phyloP scores from a whole-genome alignment of 1,284 basidiomycete species.

The Trametes pubescens region DNA sequence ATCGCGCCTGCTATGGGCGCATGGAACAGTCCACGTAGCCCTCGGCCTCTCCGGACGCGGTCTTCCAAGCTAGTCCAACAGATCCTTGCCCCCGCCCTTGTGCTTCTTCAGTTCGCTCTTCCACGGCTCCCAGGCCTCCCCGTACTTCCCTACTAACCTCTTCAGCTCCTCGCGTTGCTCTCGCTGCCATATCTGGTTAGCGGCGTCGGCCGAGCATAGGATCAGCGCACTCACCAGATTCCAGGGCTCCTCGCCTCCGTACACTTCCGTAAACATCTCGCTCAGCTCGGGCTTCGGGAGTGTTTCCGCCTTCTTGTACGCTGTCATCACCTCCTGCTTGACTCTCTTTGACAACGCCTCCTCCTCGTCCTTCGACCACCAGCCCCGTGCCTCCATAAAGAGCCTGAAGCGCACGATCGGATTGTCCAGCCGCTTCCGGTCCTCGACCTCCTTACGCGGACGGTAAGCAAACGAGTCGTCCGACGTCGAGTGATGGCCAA shows the following conservation, averaged over 20 bases:
- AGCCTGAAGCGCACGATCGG: constrained; percentile 86
- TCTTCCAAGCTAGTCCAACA: constrained; percentile 40
- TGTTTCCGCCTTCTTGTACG: constrained; percentile 83
- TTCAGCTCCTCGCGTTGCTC: constrained; percentile 88
- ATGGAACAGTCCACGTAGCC: background rate
- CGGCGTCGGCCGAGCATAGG: background rate
- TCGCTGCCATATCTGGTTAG: constrained; percentile 53
- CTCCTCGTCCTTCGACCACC: constrained; percentile 87
- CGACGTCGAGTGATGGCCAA: constrained; percentile 95
- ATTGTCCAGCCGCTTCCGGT: constrained; percentile 88
- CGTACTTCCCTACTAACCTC: constrained; percentile 84
- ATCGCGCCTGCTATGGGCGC: background rate
- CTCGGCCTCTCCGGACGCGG: constrained; percentile 10
- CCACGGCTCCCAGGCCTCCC: constrained; percentile 86
- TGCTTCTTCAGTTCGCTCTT: constrained; percentile 82
- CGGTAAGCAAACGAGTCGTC: constrained; percentile 95
- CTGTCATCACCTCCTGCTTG: constrained; percentile 77
- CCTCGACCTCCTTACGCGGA: constrained; percentile 85
- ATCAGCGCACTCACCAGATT: constrained; percentile 70
- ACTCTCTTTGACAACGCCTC: constrained; percentile 73
- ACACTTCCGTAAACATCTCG: constrained; percentile 90
- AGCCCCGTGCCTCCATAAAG: constrained; percentile 84
- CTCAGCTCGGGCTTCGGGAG: constrained; percentile 75
- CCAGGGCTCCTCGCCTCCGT: constrained; percentile 86
- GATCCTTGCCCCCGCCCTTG: constrained; percentile 79